Evolutionary conservation across 2,329 filamentous ascomycete genomes (phyloP).

Genomic region (Clathrospora elynae): DNA sequence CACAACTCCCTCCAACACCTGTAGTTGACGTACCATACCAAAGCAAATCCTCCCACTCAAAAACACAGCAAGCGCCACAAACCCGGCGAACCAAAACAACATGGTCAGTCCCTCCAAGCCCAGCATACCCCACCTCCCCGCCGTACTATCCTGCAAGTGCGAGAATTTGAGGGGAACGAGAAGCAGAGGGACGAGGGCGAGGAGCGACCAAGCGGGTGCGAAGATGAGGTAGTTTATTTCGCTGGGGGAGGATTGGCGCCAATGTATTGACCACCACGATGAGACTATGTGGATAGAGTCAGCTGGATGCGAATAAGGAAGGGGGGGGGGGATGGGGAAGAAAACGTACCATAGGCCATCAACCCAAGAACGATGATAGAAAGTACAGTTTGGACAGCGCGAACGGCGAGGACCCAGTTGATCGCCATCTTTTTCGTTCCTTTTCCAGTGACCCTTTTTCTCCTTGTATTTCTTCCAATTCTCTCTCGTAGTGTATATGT

Average conservation of each 20-base stretch:
- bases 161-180: constrained; percentile 66
- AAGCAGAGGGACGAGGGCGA: constrained; percentile 71
- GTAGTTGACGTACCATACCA: constrained; percentile 38
- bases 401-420: constrained; percentile 65
- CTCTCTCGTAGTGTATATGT: background rate
- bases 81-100: constrained; percentile 89
- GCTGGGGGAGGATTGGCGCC: constrained; percentile 59
- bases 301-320: background rate
- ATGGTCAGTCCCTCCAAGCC: constrained; percentile 73
- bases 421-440: constrained; percentile 52
- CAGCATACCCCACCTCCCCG: constrained; percentile 65
- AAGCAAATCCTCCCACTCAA: constrained; percentile 64
- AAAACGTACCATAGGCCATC: constrained; percentile 67
- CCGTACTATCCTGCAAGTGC: constrained; percentile 49
- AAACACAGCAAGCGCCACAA: constrained; percentile 74
- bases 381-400: constrained; percentile 69
- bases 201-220: constrained; percentile 71
- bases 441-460: background rate
- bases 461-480: background rate
- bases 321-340: background rate
- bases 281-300: constrained; percentile 58
- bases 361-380: constrained; percentile 76
- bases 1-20: background rate
- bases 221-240: constrained; percentile 80
- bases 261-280: constrained; percentile 58